Percentiles rank a stretch among this genome's conserved stretches.
Evolutionary conservation across 257 asterid genomes (phyloP).

Genomic region (Echites panduratus): DNA sequence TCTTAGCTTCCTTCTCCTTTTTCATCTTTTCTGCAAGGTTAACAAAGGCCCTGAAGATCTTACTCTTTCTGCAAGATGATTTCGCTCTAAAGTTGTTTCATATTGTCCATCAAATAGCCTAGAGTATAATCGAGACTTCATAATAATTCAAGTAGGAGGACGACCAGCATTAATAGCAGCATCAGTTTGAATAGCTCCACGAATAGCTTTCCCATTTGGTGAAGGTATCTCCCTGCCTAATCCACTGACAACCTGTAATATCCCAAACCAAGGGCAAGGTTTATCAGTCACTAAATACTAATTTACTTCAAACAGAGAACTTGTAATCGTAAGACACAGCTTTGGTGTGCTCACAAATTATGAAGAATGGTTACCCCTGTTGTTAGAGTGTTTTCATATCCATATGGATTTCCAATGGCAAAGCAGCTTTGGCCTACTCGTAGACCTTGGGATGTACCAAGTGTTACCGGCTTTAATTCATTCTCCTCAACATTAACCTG

Average conservation of each 20-base stretch:
- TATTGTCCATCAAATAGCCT: background rate
- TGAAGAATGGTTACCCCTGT: constrained; percentile 58
- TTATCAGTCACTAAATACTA: background rate
- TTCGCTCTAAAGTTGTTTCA: background rate
- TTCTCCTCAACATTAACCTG: constrained; percentile 67
- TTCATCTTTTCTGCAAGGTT: background rate
- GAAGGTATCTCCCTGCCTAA: constrained; percentile 93
- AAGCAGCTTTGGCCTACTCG: constrained; percentile 87
- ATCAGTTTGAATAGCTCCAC: constrained; percentile 93
- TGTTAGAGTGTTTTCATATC: constrained; percentile 76
- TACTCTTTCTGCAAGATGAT: constrained; percentile 3
- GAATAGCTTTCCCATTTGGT: constrained; percentile 77
- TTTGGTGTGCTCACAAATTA: background rate
- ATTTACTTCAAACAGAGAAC: background rate
- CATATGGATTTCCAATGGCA: constrained; percentile 89
- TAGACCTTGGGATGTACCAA: constrained; percentile 58
- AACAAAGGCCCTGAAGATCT: background rate
- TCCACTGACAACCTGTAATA: constrained; percentile 75
- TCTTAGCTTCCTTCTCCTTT: background rate
- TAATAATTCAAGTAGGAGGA: background rate
- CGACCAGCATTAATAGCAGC: constrained; percentile 90
- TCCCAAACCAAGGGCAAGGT: constrained; percentile 10
- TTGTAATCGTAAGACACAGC: background rate
- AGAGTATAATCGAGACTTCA: background rate
- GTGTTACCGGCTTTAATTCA: constrained; percentile 56